phyloP scores from a whole-genome alignment of 495 filamentous ascomycete species.

The Tuber aestivum region DNA sequence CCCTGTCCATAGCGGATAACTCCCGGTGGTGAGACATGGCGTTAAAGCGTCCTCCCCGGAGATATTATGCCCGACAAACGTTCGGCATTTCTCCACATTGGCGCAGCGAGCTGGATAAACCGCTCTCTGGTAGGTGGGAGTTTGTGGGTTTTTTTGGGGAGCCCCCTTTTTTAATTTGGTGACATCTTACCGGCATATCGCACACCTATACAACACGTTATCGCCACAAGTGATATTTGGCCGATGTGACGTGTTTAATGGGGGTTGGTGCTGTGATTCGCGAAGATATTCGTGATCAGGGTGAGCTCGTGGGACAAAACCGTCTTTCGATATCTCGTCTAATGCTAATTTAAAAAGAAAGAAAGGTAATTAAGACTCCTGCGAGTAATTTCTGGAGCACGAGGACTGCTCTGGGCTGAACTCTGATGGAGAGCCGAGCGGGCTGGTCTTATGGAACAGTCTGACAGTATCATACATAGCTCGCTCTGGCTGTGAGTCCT shows the following conservation, averaged over 20 bases:
- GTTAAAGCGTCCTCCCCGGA: not conserved
- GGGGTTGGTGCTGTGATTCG: not conserved
- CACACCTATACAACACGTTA: not conserved
- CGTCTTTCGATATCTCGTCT: no score
- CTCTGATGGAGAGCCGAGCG: not conserved
- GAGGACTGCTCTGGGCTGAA: not conserved
- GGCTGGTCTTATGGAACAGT: not conserved
- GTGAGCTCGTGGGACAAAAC: not conserved
- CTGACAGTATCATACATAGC: not conserved
- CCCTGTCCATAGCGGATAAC: not conserved
- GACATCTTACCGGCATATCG: not conserved
- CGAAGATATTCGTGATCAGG: not conserved
- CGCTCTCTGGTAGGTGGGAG: not conserved
- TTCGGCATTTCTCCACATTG: not conserved
- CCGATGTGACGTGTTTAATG: not conserved
- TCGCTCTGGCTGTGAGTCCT: not conserved
- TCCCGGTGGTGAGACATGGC: not conserved
- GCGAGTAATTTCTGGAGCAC: not conserved
- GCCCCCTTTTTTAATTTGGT: not conserved
- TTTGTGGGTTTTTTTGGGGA: not conserved
- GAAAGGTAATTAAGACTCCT: not conserved
- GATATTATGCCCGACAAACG: not conserved
- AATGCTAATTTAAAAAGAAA: not conserved
- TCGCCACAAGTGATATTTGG: not conserved
- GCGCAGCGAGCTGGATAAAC: no score